Evolutionary conservation across 305 asterid genomes (phyloP), one percentile per base, ranked within the genome.

Genomic region (Vinca major): DNA sequence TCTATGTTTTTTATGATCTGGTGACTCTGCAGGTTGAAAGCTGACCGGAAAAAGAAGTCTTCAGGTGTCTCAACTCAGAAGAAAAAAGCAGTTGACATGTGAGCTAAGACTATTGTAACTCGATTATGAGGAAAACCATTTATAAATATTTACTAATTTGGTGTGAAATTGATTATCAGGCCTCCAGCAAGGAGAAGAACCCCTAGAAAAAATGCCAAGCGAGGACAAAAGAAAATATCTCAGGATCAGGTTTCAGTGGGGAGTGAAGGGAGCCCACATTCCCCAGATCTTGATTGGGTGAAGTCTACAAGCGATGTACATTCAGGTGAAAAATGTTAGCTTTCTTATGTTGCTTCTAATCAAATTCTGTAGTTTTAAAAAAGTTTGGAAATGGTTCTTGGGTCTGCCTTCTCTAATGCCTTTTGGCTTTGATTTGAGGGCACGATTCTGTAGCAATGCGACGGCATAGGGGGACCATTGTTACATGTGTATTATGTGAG

Each of bases 151-250:
- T 75, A 49, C 47, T 77, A 43, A 72, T 55, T 61, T 72, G 75
- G 77, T 72, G 69, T 80, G 63, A 63, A 41, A 74, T 73, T 77
- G 81, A 64, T 72, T 81, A 67, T 75, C 88, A 94, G 99, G 78
- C 78, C 96, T 72, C 83, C 83, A 82, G 82, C 82, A 54, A 87
- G 88, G 66, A 94, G 81, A 82, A 83, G 97, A 79, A 91, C 95
- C 74, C 97, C 98, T 39, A 84, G 92, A 61, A 87, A 85, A 81
- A 86, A 84, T 74, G 64, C 83, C 21, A 86, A 83, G 55, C 78
- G 71, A 71, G 82, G 65, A 71, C 82, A 67, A 70, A 82, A 82
- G 73, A 77, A 73, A 62, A 57, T 53, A 50, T 69, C 75, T 66
- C 82, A 80, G 85, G 75, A 78, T 70, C 71, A 71, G 73, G 80